Conservation (phyloP, 2,329 filamentous ascomycete genomes). For the Colletotrichum tofieldiae region DNA sequence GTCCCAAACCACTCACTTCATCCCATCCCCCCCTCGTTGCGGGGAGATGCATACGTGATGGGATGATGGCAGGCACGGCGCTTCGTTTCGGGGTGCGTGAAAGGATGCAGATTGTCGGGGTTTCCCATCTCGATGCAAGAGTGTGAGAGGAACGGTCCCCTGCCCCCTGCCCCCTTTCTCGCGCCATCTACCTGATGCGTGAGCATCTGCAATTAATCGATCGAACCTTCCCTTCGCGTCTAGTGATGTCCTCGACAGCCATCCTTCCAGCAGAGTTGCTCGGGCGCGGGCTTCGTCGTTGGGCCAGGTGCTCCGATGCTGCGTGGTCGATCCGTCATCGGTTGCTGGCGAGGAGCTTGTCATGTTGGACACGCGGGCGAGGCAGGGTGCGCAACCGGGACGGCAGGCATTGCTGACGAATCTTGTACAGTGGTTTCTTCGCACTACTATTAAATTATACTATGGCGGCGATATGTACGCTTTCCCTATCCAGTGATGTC, state of each 20-base stretch:
- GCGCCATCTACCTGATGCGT: constrained; percentile 34
- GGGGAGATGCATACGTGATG: constrained; percentile 14
- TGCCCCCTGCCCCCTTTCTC: too few species aligned
- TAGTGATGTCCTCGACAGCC: background rate
- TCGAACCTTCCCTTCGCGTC: constrained; percentile 16
- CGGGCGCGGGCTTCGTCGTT: background rate
- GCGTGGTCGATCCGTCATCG: background rate
- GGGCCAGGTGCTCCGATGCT: background rate
- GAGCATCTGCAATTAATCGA: constrained; percentile 25
- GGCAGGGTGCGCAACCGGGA: background rate
- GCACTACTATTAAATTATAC: constrained; percentile 39
- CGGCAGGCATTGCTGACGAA: background rate
- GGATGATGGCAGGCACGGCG: constrained; percentile 1
- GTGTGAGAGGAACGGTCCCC: background rate
- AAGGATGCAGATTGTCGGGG: constrained; percentile 9
- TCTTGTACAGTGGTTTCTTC: background rate
- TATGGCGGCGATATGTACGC: constrained; percentile 30
- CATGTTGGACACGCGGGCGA: background rate
- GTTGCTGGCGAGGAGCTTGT: background rate
- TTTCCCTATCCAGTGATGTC: background rate
- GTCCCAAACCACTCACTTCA: background rate
- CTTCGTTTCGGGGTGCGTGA: too few species aligned
- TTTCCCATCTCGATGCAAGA: constrained; percentile 27
- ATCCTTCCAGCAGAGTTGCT: background rate
- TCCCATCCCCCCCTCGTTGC: background rate